Evolutionary conservation across 2,329 filamentous ascomycete genomes (phyloP), one percentile per base, ranked within the genome.

Genomic region (Colletotrichum agaves): DNA sequence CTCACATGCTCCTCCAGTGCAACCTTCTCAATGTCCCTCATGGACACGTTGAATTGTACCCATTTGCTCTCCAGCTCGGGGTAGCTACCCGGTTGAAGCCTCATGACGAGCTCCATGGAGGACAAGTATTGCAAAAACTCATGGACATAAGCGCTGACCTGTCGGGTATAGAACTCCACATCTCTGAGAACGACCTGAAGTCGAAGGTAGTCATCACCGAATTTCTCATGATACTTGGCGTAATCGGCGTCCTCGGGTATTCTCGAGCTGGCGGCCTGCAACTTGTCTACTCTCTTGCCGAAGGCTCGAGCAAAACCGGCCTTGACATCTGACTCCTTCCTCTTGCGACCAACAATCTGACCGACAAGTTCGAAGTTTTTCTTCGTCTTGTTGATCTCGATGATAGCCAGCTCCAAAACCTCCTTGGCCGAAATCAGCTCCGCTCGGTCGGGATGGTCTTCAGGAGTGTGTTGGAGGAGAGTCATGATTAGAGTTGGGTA

Each of bases 371-470:
- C 93, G 67, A 95, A 94, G 60, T 97, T 94, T 81, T 95, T 97
- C 82, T 98, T 98, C 61, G 94, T 90, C 76, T 97, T 94, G 80
- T 99, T 97, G 78, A 98, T 98, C 69, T 95, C 92, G 60, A 92
- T 87, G 21, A 93, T 88, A 10, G 94, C 91, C 41, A 85, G 86
- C 71, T 91, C 88, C 12, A 91, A 76, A 4, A 80, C 78, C 2
- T 80, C 80, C 70, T 85, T 85, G 37, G 87, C 85, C 4, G 77
- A 75, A 57, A 83, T 70, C 37, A 99, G 85, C 8, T 87, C 82
- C 27, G 85, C 82, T 68, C 91, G 88, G 78, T 99, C 96, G 0
- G 95, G 94, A 75, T 99, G 96, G 70, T 94, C 90, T 10, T 85
- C 79, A 0, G 93, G 91, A 0, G 95, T 98, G 63, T 91, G 87